Evolutionary conservation across 495 filamentous ascomycete species (phyloP).

Genomic region (Talaromyces adpressus): DNA sequence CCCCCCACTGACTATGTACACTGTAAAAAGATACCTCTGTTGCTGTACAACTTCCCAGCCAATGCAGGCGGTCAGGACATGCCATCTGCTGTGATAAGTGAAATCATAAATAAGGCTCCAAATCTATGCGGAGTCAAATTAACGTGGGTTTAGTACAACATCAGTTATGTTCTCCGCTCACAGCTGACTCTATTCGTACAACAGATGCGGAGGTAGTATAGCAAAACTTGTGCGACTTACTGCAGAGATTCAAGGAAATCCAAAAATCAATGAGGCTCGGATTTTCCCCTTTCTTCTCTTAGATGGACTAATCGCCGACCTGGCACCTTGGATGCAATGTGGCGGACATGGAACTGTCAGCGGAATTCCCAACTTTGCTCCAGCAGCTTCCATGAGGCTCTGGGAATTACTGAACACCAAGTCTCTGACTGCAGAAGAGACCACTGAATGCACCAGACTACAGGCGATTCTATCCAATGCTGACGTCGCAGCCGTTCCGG

Average conservation of each 20-base stretch:
- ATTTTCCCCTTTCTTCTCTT: conserved; percentile 15
- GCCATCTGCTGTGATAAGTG: conserved; percentile 15
- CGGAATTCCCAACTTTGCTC: conserved; percentile 19
- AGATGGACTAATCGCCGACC: conserved; percentile 16
- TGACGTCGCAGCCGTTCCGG: conserved; percentile 16
- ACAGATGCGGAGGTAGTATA: conserved; percentile 17
- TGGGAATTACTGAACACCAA: conserved; percentile 13
- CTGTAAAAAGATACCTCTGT: conserved; percentile 12
- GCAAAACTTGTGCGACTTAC: conserved; percentile 14
- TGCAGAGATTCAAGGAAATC: conserved; percentile 10
- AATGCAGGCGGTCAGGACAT: conserved; percentile 20
- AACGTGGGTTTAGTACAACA: conserved; percentile 9
- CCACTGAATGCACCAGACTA: conserved; percentile 9
- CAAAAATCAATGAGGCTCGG: conserved; percentile 7
- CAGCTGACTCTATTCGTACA: background rate
- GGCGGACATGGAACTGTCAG: conserved; percentile 19
- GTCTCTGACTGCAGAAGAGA: conserved; percentile 9
- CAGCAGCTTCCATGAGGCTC: conserved; percentile 17
- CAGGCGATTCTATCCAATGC: conserved; percentile 14
- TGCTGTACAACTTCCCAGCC: conserved; percentile 18
- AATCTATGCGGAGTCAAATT: conserved; percentile 18
- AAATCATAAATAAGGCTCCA: conserved; percentile 11
- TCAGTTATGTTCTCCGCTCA: background rate
- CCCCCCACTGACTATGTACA: too few relatives aligned
- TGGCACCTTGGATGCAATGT: conserved; percentile 18